Conservation (phyloP, 306 rosid genomes). For the Inga laurina region DNA sequence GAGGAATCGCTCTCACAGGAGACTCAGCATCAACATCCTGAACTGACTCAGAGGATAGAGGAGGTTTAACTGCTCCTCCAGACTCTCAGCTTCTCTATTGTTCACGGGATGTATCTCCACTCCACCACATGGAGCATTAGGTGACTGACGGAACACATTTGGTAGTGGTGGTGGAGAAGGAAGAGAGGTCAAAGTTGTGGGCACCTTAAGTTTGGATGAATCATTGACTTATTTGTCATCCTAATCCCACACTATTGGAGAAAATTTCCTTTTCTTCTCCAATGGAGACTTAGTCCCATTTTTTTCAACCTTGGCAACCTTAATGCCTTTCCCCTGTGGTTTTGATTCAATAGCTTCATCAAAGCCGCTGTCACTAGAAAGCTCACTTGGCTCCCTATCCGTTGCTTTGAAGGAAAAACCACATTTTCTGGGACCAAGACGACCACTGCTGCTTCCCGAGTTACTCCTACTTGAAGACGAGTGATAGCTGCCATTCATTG, state of each 20-base stretch:
- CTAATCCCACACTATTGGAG: slow-evolving; percentile 92
- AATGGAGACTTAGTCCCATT: slow-evolving; percentile 48
- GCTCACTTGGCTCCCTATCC: slow-evolving; percentile 93
- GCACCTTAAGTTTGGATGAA: slow-evolving; percentile 48
- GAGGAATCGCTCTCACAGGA: slow-evolving; percentile 37
- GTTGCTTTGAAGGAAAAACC: slow-evolving; percentile 47
- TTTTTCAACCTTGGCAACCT: slow-evolving; percentile 41
- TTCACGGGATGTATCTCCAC: slow-evolving; percentile 45
- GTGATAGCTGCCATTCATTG: slow-evolving; percentile 51
- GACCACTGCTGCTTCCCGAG: slow-evolving; percentile 62
- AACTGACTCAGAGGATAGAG: slow-evolving; percentile 30
- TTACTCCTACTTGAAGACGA: slow-evolving; percentile 70
- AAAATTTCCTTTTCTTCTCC: slow-evolving; percentile 86
- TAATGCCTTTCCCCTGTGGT: slow-evolving; percentile 39
- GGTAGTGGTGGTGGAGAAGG: slow-evolving; percentile 60
- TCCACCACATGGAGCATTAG: slow-evolving; percentile 44
- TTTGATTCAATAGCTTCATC: slow-evolving; percentile 80
- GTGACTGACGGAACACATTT: slow-evolving; percentile 50
- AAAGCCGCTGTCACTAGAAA: slow-evolving; percentile 94
- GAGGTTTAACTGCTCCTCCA: slow-evolving; percentile 33
- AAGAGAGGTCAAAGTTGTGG: slow-evolving; percentile 37
- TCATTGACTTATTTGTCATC: slow-evolving; percentile 61
- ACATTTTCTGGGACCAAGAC: slow-evolving; percentile 61
- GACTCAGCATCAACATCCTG: slow-evolving; percentile 32
- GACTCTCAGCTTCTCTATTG: slow-evolving; percentile 33